Conservation (phyloP, 208 protist species). For the Crithidia mellificae region DNA sequence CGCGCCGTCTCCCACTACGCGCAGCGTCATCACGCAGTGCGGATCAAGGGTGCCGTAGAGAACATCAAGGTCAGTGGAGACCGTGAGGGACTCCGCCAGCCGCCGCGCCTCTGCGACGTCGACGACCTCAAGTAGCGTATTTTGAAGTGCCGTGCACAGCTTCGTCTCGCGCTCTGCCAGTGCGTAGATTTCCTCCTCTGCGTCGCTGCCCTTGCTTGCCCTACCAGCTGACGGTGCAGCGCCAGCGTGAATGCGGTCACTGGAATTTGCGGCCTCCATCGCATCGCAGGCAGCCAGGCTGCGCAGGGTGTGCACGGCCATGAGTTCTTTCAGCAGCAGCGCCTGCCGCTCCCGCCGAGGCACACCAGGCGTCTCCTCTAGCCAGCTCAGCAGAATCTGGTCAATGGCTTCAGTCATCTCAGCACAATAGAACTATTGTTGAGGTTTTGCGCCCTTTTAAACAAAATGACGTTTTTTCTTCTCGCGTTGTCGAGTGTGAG, state of each 20-base stretch:
- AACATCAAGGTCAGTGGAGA: slow-evolving; percentile 32
- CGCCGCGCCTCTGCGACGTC: slow-evolving; percentile 33
- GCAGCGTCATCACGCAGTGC: slow-evolving; percentile 35
- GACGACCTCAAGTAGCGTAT: slow-evolving; percentile 26
- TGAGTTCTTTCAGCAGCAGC: slow-evolving; percentile 31
- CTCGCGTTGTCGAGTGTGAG: too few relatives aligned
- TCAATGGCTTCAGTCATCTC: slow-evolving; percentile 25
- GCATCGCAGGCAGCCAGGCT: not conserved
- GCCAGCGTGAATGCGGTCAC: too few relatives aligned
- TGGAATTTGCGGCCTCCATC: not conserved
- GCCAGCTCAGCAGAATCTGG: slow-evolving; percentile 27
- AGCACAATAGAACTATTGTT: too few relatives aligned
- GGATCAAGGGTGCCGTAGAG: slow-evolving; percentile 29
- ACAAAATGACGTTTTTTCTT: too few relatives aligned
- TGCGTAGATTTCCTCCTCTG: not conserved
- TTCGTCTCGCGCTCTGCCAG: slow-evolving; percentile 13
- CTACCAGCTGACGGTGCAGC: too few relatives aligned
- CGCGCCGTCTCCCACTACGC: slow-evolving; percentile 25
- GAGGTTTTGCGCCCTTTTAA: too few relatives aligned
- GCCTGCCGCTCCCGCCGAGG: slow-evolving; percentile 30
- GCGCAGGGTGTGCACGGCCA: slow-evolving; percentile 16
- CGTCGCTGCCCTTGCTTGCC: too few relatives aligned
- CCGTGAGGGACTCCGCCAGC: slow-evolving; percentile 31
- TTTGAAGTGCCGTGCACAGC: slow-evolving; percentile 19
- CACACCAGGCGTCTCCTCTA: slow-evolving; percentile 18